These are phyloP conservation scores for Tulasnella sp. DNA, from an alignment of 768 basidiomycete genomes.

Conservation along the genomic window DNA sequence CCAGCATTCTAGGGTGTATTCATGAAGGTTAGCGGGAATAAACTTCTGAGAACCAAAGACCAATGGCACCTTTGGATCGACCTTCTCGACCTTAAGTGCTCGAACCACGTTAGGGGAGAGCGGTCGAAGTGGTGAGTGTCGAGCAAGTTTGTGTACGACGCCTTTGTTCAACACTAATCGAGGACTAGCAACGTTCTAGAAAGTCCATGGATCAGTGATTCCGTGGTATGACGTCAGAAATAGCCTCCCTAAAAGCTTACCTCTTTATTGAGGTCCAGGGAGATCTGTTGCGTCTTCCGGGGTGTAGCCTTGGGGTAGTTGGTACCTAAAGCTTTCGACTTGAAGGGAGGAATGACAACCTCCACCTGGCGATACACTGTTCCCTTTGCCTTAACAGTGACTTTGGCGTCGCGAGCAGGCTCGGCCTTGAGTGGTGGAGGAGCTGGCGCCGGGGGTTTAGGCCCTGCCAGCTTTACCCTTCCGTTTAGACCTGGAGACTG, in stretches of 20 bases:
- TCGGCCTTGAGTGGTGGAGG: not conserved
- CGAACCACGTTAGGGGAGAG: not conserved
- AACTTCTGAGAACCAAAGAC: not conserved
- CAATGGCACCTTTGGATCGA: not conserved
- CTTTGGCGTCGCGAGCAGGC: not conserved
- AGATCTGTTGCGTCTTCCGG: not conserved
- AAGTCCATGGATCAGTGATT: not conserved
- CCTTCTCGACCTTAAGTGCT: not conserved
- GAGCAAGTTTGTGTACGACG: not conserved
- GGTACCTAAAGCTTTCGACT: not conserved
- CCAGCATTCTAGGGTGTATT: not conserved
- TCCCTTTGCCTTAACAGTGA: not conserved
- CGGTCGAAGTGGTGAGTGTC: not conserved
- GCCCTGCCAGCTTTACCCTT: not conserved
- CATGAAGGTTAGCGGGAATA: not conserved
- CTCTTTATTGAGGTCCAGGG: not conserved
- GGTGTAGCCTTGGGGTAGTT: not conserved
- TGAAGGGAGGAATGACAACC: not conserved
- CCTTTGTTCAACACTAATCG: constrained; percentile 1
- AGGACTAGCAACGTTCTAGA: not conserved
- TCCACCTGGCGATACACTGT: not conserved
- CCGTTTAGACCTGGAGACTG: not conserved
- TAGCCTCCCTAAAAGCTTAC: not conserved
- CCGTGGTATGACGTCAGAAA: too few relatives aligned
- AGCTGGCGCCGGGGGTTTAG: not conserved